phyloP scores from a whole-genome alignment of 805 yeast species.

The Ogataea naganishii region DNA sequence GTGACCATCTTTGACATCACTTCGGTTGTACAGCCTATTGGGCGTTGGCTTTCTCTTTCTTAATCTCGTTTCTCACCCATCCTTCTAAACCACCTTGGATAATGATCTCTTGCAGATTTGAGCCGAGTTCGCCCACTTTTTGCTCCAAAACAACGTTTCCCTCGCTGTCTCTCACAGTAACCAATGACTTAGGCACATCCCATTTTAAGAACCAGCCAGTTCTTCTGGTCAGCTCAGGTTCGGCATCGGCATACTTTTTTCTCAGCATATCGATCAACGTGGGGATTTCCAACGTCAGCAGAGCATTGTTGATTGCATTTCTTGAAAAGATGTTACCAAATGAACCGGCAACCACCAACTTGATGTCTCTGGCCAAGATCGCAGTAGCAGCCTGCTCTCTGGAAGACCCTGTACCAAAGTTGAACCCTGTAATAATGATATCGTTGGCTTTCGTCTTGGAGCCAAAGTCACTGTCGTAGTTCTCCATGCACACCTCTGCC shows the following conservation, averaged over 20 bases:
- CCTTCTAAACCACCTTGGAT: constrained; percentile 97
- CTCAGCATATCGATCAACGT: constrained; percentile 71
- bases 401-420: constrained; percentile 97
- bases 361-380: constrained; percentile 87
- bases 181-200: constrained; percentile 85
- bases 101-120: constrained; percentile 92
- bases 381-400: constrained; percentile 99
- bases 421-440: constrained; percentile 84
- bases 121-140: constrained; percentile 93
- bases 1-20: too few species aligned
- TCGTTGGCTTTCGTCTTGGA: constrained; percentile 78
- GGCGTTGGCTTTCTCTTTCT: constrained; percentile 18
- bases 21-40: too few species aligned
- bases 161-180: constrained; percentile 62
- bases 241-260: constrained; percentile 43
- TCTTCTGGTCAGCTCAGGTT: constrained; percentile 77
- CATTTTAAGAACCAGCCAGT: constrained; percentile 90
- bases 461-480: constrained; percentile 87
- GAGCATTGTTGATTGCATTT: constrained; percentile 93
- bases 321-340: constrained; percentile 95
- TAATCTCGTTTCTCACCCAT: constrained; percentile 81
- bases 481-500: constrained; percentile 99
- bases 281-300: constrained; percentile 90
- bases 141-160: constrained; percentile 61
- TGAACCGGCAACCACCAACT: constrained; percentile 91